A percentile compares a stretch with the other conserved stretches of the same genome.
These are phyloP conservation scores for Kwoniella mangroviensis DNA, from an alignment of 768 basidiomycete species.

Conservation along the genomic window DNA sequence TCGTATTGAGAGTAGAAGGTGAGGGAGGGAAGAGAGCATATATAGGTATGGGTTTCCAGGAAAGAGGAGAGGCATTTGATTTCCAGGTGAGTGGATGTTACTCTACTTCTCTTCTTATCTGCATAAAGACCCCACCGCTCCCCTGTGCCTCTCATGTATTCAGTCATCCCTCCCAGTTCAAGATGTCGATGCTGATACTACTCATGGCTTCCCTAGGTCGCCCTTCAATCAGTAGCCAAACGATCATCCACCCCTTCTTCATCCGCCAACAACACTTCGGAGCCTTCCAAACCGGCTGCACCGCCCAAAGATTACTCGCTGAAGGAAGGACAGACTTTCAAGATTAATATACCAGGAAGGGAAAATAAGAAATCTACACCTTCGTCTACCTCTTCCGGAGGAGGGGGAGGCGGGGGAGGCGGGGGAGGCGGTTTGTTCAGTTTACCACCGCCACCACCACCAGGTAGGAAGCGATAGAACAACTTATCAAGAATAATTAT, in stretches of 20 bases:
- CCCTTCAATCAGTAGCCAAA: constrained; percentile 59
- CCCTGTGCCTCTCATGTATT: too few relatives aligned
- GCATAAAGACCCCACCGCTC: neutral
- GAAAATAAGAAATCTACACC: constrained; percentile 37
- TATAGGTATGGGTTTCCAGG: constrained; percentile 90
- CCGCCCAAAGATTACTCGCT: constrained; percentile 92
- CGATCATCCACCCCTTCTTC: constrained; percentile 61
- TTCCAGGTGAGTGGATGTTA: constrained; percentile 69
- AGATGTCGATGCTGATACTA: too few relatives aligned
- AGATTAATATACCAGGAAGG: constrained; percentile 79
- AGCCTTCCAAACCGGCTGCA: constrained; percentile 73
- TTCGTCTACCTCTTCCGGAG: constrained; percentile 11
- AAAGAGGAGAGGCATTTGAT: constrained; percentile 83
- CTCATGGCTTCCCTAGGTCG: constrained; percentile 60
- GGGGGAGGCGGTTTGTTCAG: constrained; percentile 48
- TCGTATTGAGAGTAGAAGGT: constrained; percentile 89
- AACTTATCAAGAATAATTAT: too few relatives aligned
- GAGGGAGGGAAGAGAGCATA: constrained; percentile 78
- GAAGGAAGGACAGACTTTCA: constrained; percentile 94
- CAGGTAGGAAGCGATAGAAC: constrained; percentile 37
- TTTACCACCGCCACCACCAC: constrained; percentile 51
- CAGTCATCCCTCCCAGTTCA: too few relatives aligned
- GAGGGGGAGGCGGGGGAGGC: constrained; percentile 19
- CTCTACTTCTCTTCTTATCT: neutral
- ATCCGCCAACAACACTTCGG: constrained; percentile 59